Base-by-base conservation (phyloP, 1,139 yeast species). In the Lizanozyma gosingica region DNA sequence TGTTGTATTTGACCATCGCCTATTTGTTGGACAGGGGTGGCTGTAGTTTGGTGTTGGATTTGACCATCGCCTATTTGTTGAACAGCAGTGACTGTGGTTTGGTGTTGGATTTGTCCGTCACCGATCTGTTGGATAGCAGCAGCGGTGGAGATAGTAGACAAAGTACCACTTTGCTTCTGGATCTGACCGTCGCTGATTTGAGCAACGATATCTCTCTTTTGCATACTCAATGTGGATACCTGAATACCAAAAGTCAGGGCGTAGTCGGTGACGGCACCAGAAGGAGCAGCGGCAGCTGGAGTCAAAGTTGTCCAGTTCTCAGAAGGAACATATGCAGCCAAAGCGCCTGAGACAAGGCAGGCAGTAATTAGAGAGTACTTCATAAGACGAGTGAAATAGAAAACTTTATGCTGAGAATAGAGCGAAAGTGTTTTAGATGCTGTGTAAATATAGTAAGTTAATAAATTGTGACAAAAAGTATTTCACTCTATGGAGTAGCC, bases 271-370 rank as follows among this genome's bases (percentile, higher is more conserved):
- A 71, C 46, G 47, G 80, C 85, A 54, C 81, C 82, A 34, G 76
- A 46, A 45, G 75, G 74, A 35, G 80, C 65, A 39, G 71, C 52
- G 35, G 70, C 72, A 38, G 65, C 49, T 50, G 90, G 88, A 37
- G 86, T 80, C 60, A 81, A 69, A 41, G 87, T 78, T 34, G 86
- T 68, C 78, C 85, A 80, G 53, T 90, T 82, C 50, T 78, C 83
- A 44, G 84, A 59, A 59, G 87, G 82, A 60, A 78, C 73, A 58
- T 73, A 67, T 54, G 86, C 80, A 55, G 90, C 77, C 57, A 78
- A 44, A 45, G 82, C 68, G 37, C 72, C 50, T 41, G 76, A 64
- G 40, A 74, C 68, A 42, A 79, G 55, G 37, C 63, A 49, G 17
- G 59, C 51, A 40, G 63, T 49, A 47, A 61, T 51, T 42, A 61